Percentiles rank a stretch among this genome's conserved stretches.
phyloP scores from a whole-genome alignment of 306 rosid genomes.

The Cucumis hystrix region DNA sequence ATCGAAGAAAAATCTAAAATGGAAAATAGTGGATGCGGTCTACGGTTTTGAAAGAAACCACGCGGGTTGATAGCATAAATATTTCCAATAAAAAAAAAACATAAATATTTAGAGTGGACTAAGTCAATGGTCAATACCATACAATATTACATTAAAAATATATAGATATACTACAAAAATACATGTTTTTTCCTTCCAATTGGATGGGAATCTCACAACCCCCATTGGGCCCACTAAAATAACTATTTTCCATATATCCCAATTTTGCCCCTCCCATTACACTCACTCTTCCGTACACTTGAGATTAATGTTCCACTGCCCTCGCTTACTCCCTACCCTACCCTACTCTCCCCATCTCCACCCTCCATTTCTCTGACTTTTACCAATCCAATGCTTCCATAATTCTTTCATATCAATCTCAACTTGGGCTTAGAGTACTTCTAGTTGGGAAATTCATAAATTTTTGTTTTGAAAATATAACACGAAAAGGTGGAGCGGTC shows the following conservation, averaged over 20 bases:
- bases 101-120: background rate
- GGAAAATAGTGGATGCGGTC: background rate
- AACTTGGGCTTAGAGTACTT: background rate
- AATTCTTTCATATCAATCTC: background rate
- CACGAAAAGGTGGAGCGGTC: background rate
- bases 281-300: background rate
- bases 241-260: background rate
- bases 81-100: too few species aligned
- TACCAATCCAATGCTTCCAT: background rate
- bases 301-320: background rate
- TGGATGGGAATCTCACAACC: background rate
- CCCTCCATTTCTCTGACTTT: background rate
- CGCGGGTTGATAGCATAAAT: background rate
- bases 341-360: background rate
- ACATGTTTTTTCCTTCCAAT: background rate
- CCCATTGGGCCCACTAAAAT: background rate
- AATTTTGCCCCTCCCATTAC: background rate
- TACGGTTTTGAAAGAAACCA: background rate
- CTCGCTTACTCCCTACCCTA: background rate
- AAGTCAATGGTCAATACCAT: constrained; percentile 1
- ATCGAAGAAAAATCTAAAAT: background rate
- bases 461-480: background rate
- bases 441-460: background rate
- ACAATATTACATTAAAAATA: background rate
- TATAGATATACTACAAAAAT: too few species aligned